Conservation (phyloP, 2,329 filamentous ascomycete species). For the Monilinia fructigena region DNA sequence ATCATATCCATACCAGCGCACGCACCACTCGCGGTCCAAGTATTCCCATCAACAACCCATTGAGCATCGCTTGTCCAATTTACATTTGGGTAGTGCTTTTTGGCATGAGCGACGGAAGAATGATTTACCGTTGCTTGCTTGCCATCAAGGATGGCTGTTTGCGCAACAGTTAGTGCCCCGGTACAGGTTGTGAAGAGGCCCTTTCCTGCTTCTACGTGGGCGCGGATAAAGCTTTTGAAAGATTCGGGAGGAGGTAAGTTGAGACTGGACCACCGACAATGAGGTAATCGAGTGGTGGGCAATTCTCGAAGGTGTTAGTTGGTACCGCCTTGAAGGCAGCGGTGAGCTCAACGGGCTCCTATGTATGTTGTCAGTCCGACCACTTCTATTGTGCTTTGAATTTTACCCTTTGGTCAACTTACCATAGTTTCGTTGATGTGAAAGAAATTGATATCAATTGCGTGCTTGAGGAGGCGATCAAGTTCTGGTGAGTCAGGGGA, state of each 20-base stretch:
- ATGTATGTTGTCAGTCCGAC: neutral
- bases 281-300: slow-evolving; percentile 43
- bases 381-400: neutral
- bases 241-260: slow-evolving; percentile 38
- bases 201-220: slow-evolving; percentile 43
- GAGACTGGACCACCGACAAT: slow-evolving; percentile 41
- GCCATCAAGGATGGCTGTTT: slow-evolving; percentile 45
- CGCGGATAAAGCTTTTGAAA: slow-evolving; percentile 40
- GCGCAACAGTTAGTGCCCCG: slow-evolving; percentile 39
- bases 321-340: slow-evolving; percentile 27
- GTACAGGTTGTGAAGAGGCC: slow-evolving; percentile 44
- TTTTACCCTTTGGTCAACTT: neutral
- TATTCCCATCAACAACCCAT: slow-evolving; percentile 48
- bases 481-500: slow-evolving; percentile 8
- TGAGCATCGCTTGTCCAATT: slow-evolving; percentile 46
- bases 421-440: slow-evolving; percentile 33
- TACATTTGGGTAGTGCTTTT: slow-evolving; percentile 43
- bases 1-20: slow-evolving; percentile 46
- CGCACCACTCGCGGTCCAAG: slow-evolving; percentile 49
- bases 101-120: slow-evolving; percentile 37
- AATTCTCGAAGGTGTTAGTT: slow-evolving; percentile 37
- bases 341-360: slow-evolving; percentile 28
- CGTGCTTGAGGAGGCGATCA: slow-evolving; percentile 22
- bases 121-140: slow-evolving; percentile 47
- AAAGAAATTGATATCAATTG: slow-evolving; percentile 34